Evolutionary conservation across 129 eudicot genomes (phyloP), one percentile per base, ranked within the genome.

Genomic region (Tagetes patula): DNA sequence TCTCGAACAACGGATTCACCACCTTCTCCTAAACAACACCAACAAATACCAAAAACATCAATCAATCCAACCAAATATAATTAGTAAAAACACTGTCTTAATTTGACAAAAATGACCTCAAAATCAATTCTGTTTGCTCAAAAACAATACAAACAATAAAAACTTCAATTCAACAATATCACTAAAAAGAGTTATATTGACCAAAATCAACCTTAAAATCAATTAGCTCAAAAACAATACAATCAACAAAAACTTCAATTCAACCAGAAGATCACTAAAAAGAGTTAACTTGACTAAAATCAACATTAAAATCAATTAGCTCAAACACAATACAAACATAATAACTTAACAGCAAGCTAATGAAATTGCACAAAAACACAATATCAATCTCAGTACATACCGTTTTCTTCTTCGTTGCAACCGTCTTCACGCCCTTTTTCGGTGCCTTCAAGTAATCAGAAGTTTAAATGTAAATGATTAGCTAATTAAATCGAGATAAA

Each of bases 1-100:
- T 85, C 66, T 85, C 89, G 6, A 73, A 85, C 73, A 85, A 55
- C 8, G 89, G 89, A 63, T 85, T 85, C 73, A 68, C 81, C 4
- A 77, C 80, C 80, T 85, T 85, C 79, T 85, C 89, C 89, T 85
- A 30, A 8, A 55, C 0, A 71, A 0, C 45, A 31, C 10, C 54
- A 47, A 52, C 27, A 31, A 33, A 20, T 20, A 20, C 27, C 27
- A 20, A 20, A 20, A 20, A 20, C 27, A 20, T 20, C 27, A 20
- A 20, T 20, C 27, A 20, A 20, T 20, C 27, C 27, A 20, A 20
- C 27, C 27, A 20, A 20, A 20, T 20, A 20, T 20, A 20, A 20
- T 20, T 20, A 20, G 27, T 20, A 20, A 20, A 20, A 20, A 20
- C 27, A 20, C 27, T 20, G 27, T 0, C 27, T 20, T 20, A 20